Conservation (phyloP, 1,284 basidiomycete genomes). For the Fomitopsis pinicola region DNA sequence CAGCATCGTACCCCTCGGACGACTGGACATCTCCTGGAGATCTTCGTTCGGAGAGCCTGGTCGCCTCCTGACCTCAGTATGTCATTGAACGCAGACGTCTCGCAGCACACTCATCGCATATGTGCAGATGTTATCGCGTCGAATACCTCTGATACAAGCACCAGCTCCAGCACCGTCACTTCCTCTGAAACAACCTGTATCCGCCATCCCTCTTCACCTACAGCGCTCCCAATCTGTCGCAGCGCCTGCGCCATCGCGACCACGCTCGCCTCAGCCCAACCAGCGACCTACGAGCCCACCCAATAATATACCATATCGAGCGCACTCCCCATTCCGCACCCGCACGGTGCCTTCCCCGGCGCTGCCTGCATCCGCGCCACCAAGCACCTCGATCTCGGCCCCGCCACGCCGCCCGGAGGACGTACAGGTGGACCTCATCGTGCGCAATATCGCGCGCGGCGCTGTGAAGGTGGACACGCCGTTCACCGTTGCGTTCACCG, state of each 20-base stretch:
- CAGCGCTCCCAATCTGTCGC: slow-evolving; percentile 45
- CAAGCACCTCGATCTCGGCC: background rate
- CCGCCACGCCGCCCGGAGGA: slow-evolving; percentile 27
- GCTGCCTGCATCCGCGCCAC: background rate
- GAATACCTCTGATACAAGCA: slow-evolving; percentile 50
- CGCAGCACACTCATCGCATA: background rate
- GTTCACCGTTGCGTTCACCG: slow-evolving; percentile 49
- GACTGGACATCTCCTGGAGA: slow-evolving; percentile 80
- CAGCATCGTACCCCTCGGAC: slow-evolving; percentile 68
- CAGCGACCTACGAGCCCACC: slow-evolving; percentile 40
- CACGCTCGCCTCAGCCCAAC: slow-evolving; percentile 46
- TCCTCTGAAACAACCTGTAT: slow-evolving; percentile 44
- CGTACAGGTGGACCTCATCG: slow-evolving; percentile 56
- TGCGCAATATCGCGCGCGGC: slow-evolving; percentile 45
- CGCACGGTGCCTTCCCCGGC: slow-evolving; percentile 26
- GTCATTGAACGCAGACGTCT: slow-evolving; percentile 12
- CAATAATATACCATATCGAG: slow-evolving; percentile 35
- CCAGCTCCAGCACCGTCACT: slow-evolving; percentile 22
- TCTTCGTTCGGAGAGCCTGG: slow-evolving; percentile 80
- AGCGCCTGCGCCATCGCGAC: slow-evolving; percentile 40
- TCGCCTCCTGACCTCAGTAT: slow-evolving; percentile 70
- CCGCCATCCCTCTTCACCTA: slow-evolving; percentile 68
- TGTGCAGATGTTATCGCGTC: slow-evolving; percentile 61
- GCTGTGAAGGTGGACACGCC: slow-evolving; percentile 47
- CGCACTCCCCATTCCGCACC: slow-evolving; percentile 52